Evolutionary conservation across 176 grass and related monocot genomes (phyloP), one percentile per base, ranked within the genome.

Genomic region (Secale cereale): DNA sequence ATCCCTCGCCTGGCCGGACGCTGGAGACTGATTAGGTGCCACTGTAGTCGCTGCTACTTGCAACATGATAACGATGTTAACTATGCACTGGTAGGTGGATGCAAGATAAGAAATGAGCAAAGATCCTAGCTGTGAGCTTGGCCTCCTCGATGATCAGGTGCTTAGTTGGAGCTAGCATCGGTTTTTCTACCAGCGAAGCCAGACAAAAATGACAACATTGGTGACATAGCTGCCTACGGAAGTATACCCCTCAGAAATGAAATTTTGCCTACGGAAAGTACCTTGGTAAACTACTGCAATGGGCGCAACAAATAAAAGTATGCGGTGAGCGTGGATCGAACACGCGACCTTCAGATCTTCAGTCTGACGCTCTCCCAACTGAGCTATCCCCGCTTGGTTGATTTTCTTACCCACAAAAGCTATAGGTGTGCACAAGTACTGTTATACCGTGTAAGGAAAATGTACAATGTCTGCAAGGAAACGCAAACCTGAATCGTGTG

Each of bases 291-390:
- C n/a, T n/a, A n/a, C n/a, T 70, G 20, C 10, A 36, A 0, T 69
- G 32, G 10, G 2, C 5, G 68, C 30, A 31, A 65, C 5, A 17
- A 20, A 35, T 2, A 25, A n/a, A n/a, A n/a, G n/a, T n/a, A n/a
- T 92, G 88, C 86, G 84, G 91, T 96, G 91, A 93, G 86, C 88
- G 74, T 89, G 84, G 89, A 93, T 93, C 89, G 78, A 96, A 96
- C 84, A 96, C 89, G 84, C 88, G 84, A 87, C 84, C 86, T 96
- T 93, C 94, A 96, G 88, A 95, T 92, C 96, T 98, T 98, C 97
- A 98, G 97, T 96, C 97, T 98, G 88, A 97, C 91, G 82, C 81
- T 94, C 79, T 88, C 94, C 94, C 91, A 94, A 92, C 94, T 97
- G 94, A 94, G 94, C 94, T 97, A 97, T 97, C 91, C 89, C 87